Evolutionary conservation across 192 early-diverging fungal genomes (phyloP).

Genomic region (Powellomyces hirtus): DNA sequence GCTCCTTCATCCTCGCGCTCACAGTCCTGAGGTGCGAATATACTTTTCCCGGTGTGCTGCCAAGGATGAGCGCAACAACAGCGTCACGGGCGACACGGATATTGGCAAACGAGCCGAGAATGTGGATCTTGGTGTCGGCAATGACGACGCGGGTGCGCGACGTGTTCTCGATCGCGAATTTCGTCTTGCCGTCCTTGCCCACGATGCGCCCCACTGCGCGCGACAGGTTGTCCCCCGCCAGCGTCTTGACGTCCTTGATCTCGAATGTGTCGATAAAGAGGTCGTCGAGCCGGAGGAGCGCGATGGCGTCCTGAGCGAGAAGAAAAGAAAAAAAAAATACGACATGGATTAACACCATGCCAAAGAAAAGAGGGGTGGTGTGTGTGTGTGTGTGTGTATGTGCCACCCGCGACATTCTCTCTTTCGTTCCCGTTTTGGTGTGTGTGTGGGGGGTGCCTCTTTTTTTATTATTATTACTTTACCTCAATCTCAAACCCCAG

Average conservation of each 20-base stretch:
- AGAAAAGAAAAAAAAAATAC: too few relatives aligned
- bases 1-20: slow-evolving; percentile 88
- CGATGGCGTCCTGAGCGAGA: slow-evolving; percentile 74
- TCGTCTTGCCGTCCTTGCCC: slow-evolving; percentile 95
- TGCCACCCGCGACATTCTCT: too few relatives aligned
- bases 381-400: too few relatives aligned
- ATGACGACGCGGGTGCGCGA: slow-evolving; percentile 94
- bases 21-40: slow-evolving; percentile 86
- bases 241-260: slow-evolving; percentile 95
- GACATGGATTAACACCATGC: too few relatives aligned
- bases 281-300: slow-evolving; percentile 93
- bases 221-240: slow-evolving; percentile 92
- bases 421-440: too few relatives aligned
- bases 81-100: slow-evolving; percentile 96
- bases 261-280: slow-evolving; percentile 96
- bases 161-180: slow-evolving; percentile 96
- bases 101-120: slow-evolving; percentile 94
- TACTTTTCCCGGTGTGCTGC: slow-evolving; percentile 95
- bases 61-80: slow-evolving; percentile 85
- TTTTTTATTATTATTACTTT: too few relatives aligned
- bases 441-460: too few relatives aligned
- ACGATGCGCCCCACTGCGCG: slow-evolving; percentile 98
- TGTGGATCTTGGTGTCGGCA: slow-evolving; percentile 96
- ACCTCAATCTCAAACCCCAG: slow-evolving; percentile 86
- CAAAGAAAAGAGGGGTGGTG: too few relatives aligned